Base-by-base conservation (phyloP, 169 alveolate species). In the Cryptosporidium tyzzeri region DNA sequence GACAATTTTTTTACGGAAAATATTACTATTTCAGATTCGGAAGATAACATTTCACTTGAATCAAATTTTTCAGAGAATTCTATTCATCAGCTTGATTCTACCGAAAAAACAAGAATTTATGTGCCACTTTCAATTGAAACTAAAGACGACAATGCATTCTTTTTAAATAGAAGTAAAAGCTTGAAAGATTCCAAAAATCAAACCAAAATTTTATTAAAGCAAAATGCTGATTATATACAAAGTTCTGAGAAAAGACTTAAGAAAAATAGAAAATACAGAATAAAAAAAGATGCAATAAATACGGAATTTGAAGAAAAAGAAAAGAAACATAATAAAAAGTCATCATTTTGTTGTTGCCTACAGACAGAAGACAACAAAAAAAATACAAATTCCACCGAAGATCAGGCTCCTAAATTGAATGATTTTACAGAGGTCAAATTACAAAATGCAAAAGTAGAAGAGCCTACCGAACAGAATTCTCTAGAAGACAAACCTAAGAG, bases 101-200 rank as follows among this genome's bases (percentile, higher is more conserved):
- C 7, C 1, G 67, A 55, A 55, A 55, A 55, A 55, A 55, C 67
- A 26, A 55, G 8, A n/a, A 55, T 55, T 55, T 55, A 2, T 55
- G 12, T 55, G 14, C 67, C 67, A 55, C 35, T 55, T 3, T 55
- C 67, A n/a, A 55, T 55, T 55, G 67, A 55, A 55, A 55, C 37
- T n/a, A 55, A 26, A 55, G 35, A n/a, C 5, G 23, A 1, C 35
- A 55, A 55, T n/a, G 67, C 37, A 16, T 55, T 55, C 12, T 55
- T 53, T 6, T 53, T 10, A 26, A 26, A 16, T 21, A 26, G 12
- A 55, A 55, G n/a, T 55, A n/a, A 55, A 55, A 55, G 8, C 14
- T 55, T 21, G 9, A 55, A 55, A 1, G 18, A 35, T 2, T 10
- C 14, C 35, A 55, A 23, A 55, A 23, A 55, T 4, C 29, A 55